phyloP scores from a whole-genome alignment of 352 stramenopile species.

The Phytophthora uliginosa region DNA sequence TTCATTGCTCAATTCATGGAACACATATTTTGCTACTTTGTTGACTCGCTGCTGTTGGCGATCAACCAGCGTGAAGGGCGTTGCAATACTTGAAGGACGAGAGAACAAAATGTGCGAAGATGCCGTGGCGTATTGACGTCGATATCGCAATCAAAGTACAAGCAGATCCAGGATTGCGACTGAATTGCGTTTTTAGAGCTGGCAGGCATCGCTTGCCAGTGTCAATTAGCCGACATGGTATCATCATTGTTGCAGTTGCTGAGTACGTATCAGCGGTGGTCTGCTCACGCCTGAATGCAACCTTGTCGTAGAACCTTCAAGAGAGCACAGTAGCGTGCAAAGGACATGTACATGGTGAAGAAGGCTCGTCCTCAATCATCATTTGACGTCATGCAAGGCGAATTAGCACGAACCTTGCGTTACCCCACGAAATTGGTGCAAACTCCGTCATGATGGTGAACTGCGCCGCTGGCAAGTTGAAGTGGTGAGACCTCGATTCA shows the following conservation, averaged over 20 bases:
- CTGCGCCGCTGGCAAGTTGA: conserved; percentile 9
- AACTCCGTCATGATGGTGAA: conserved; percentile 11
- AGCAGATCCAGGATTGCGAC: too few species aligned
- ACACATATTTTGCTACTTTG: not conserved
- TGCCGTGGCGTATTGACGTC: too few species aligned
- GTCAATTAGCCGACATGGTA: not conserved
- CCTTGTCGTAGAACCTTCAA: not conserved
- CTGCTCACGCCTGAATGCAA: not conserved
- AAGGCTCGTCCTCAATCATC: too few species aligned
- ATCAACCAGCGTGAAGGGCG: too few species aligned
- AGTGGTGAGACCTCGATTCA: conserved; percentile 8
- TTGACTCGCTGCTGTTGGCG: not conserved
- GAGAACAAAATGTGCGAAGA: too few species aligned
- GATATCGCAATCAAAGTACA: too few species aligned
- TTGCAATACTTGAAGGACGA: too few species aligned
- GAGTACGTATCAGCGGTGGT: not conserved
- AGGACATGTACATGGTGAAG: too few species aligned
- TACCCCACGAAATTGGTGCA: not conserved
- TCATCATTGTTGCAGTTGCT: not conserved
- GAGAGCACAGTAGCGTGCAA: too few species aligned
- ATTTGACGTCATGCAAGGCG: too few species aligned
- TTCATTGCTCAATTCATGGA: not conserved
- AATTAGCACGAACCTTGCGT: conserved; percentile 1
- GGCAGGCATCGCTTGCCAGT: too few species aligned
- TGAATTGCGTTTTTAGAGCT: too few species aligned